These are phyloP conservation scores for Nitzschia sp. DNA, from an alignment of 108 stramenopile genomes.

Conservation along the genomic window DNA sequence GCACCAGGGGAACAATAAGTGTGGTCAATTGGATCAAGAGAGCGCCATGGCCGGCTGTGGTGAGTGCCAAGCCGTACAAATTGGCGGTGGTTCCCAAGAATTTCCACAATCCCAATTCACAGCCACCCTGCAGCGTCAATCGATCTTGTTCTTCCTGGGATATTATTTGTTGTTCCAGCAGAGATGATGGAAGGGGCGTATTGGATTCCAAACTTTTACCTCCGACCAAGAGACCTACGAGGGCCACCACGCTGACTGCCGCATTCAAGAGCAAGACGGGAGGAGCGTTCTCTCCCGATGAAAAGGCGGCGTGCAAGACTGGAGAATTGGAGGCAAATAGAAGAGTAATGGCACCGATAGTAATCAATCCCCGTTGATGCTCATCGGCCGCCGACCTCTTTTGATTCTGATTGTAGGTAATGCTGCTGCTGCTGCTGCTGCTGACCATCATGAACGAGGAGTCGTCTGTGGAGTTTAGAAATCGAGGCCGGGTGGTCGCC, in stretches of 20 bases:
- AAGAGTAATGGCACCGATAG: conserved; percentile 73
- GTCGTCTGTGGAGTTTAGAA: too few relatives aligned
- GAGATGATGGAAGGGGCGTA: conserved; percentile 43
- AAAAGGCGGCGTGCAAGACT: conserved; percentile 64
- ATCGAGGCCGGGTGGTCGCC: too few relatives aligned
- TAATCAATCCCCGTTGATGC: conserved; percentile 57
- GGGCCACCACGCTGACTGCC: conserved; percentile 54
- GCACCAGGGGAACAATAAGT: conserved; percentile 65
- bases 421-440: too few relatives aligned
- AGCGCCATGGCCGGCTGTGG: conserved; percentile 81
- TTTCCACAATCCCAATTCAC: conserved; percentile 64
- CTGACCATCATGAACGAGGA: too few relatives aligned
- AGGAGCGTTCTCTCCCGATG: conserved; percentile 32
- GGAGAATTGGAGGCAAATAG: conserved; percentile 70
- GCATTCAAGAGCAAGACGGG: conserved; percentile 75
- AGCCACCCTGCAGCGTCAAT: conserved; percentile 26
- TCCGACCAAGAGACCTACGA: conserved; percentile 50
- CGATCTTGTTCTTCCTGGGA: conserved; percentile 13
- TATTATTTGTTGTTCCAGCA: neutral
- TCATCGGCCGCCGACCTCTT: too few relatives aligned
- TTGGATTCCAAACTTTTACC: conserved; percentile 47
- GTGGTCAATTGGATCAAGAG: conserved; percentile 81
- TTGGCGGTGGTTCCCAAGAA: conserved; percentile 73
- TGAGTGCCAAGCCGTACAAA: conserved; percentile 66
- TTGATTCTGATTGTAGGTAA: too few relatives aligned